phyloP scores from a whole-genome alignment of 148 eudicot species.

The Pouteria glomerata region DNA sequence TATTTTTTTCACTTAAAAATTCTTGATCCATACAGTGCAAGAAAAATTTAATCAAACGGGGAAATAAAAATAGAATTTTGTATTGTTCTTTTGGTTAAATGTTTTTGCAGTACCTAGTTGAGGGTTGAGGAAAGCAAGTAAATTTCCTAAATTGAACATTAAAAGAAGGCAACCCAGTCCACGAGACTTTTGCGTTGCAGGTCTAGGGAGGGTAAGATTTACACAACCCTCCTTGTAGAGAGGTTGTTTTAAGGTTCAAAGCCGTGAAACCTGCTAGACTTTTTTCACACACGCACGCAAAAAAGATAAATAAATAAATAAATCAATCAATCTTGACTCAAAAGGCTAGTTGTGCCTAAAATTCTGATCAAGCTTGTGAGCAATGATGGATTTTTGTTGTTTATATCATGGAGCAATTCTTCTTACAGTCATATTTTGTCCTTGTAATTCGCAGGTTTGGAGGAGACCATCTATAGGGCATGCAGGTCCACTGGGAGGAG shows the following conservation, averaged over 20 bases:
- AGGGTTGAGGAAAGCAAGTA: not conserved
- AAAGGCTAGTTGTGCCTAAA: not conserved
- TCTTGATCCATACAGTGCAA: too few species aligned
- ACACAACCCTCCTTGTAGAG: too few species aligned
- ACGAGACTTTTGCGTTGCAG: too few species aligned
- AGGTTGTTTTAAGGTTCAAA: too few species aligned
- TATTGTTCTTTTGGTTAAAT: not conserved
- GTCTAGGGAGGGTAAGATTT: too few species aligned
- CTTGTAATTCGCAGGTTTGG: slow-evolving; percentile 28
- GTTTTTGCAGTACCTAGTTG: not conserved
- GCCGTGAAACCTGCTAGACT: too few species aligned
- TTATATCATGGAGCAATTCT: not conserved
- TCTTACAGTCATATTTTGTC: not conserved
- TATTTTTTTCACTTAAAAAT: too few species aligned
- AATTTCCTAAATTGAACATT: not conserved
- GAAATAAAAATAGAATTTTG: not conserved
- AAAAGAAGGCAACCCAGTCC: too few species aligned
- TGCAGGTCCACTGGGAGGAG: slow-evolving; percentile 40
- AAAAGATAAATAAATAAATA: too few species aligned
- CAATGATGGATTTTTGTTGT: not conserved
- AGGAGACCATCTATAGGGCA: slow-evolving; percentile 40
- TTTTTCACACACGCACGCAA: too few species aligned
- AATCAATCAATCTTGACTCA: too few species aligned
- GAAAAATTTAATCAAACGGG: too few species aligned
- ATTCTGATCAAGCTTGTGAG: not conserved